These are phyloP conservation scores for Penicillium fimorum DNA, from an alignment of 495 filamentous ascomycete species.

Conservation along the genomic window DNA sequence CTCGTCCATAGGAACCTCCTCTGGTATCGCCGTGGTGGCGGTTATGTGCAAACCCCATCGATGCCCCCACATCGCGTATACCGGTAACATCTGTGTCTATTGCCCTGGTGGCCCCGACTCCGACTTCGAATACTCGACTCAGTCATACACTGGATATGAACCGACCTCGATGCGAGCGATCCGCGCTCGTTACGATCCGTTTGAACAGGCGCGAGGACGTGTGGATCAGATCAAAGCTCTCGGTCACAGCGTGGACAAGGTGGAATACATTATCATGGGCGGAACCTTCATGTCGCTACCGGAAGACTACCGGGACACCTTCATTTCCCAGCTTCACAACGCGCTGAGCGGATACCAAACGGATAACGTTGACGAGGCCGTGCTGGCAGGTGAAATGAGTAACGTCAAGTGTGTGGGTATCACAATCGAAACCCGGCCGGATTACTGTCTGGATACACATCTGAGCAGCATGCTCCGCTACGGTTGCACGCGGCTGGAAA, in stretches of 20 bases:
- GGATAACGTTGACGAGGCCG: slow-evolving; percentile 90
- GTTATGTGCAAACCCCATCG: slow-evolving; percentile 99
- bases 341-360: slow-evolving; percentile 91
- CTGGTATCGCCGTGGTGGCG: slow-evolving; percentile 97
- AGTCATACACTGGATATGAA: slow-evolving; percentile 97
- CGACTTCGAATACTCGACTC: slow-evolving; percentile 98
- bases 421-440: slow-evolving; percentile 94
- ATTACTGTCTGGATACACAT: slow-evolving; percentile 93
- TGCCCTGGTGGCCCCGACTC: slow-evolving; percentile 96
- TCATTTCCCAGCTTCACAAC: slow-evolving; percentile 95
- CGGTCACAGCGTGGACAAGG: slow-evolving; percentile 96
- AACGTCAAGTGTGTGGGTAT: slow-evolving; percentile 97
- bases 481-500: slow-evolving; percentile 90
- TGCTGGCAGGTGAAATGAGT: slow-evolving; percentile 86
- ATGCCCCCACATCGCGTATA: slow-evolving; percentile 96
- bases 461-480: slow-evolving; percentile 93
- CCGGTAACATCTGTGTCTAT: slow-evolving; percentile 98
- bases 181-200: slow-evolving; percentile 94
- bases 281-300: slow-evolving; percentile 98
- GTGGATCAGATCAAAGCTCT: slow-evolving; percentile 95
- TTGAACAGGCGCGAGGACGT: slow-evolving; percentile 92
- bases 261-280: slow-evolving; percentile 99
- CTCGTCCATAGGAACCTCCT: slow-evolving; percentile 69
- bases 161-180: slow-evolving; percentile 98
- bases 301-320: slow-evolving; percentile 81